phyloP scores from a whole-genome alignment of 2,329 filamentous ascomycete genomes.

The Thelonectria blattea region DNA sequence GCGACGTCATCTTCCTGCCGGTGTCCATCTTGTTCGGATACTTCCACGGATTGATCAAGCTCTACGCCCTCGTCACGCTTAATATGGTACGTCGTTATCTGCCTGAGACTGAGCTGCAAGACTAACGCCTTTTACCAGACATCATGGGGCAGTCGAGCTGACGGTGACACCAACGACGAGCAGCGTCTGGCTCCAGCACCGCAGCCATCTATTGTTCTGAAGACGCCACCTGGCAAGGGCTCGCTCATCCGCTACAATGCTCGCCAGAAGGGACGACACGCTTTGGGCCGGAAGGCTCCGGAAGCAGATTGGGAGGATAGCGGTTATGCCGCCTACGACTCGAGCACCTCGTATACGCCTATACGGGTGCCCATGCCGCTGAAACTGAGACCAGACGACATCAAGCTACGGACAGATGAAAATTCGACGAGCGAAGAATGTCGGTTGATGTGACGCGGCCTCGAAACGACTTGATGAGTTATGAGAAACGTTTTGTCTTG shows the following conservation, averaged over 20 bases:
- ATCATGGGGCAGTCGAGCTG: conserved; percentile 92
- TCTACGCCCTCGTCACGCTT: conserved; percentile 83
- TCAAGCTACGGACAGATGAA: conserved; percentile 32
- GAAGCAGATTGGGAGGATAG: conserved; percentile 41
- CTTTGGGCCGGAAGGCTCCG: conserved; percentile 31
- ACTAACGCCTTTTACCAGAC: conserved; percentile 63
- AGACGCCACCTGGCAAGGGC: conserved; percentile 50
- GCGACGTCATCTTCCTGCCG: conserved; percentile 79
- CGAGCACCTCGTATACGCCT: conserved; percentile 45
- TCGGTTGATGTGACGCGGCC: conserved; percentile 32
- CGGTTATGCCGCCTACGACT: conserved; percentile 44
- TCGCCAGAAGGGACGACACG: conserved; percentile 48
- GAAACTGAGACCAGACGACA: conserved; percentile 29
- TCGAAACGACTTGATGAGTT: conserved; percentile 38
- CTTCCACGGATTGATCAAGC: conserved; percentile 90
- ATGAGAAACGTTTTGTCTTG: conserved; percentile 35
- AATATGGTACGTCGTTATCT: conserved; percentile 70
- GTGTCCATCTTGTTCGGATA: conserved; percentile 92
- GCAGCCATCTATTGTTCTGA: conserved; percentile 49
- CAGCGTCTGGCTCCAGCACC: conserved; percentile 66
- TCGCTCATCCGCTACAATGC: conserved; percentile 55
- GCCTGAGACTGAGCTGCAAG: not conserved
- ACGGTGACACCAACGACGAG: conserved; percentile 84
- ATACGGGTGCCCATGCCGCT: conserved; percentile 38
- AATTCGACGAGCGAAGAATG: conserved; percentile 31